Evolutionary conservation across 345 rosid genomes (phyloP).

Genomic region (Microthlaspi erraticum): DNA sequence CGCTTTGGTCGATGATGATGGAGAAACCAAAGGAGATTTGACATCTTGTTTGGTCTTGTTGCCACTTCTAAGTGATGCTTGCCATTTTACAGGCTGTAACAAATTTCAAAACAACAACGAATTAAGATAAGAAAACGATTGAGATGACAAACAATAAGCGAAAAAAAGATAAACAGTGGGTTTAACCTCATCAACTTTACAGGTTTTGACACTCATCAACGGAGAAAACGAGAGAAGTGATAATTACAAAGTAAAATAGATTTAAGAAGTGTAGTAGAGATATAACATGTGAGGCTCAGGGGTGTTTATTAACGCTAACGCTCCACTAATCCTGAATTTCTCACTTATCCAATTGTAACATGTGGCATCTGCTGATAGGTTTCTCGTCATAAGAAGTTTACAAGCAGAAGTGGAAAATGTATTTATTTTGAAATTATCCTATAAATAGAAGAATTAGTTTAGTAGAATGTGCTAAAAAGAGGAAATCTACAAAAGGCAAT

Average conservation of each 20-base stretch:
- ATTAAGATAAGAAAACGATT: not conserved
- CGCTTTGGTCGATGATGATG: conserved; percentile 33
- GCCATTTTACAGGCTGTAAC: conserved; percentile 46
- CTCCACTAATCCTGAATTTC: conserved; percentile 10
- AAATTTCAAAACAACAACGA: conserved; percentile 10
- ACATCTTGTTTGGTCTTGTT: conserved; percentile 43
- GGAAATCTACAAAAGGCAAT: conserved; percentile 2
- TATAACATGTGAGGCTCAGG: conserved; percentile 39
- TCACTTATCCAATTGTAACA: conserved; percentile 8
- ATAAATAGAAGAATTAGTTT: conserved; percentile 12
- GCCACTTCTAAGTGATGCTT: conserved; percentile 33
- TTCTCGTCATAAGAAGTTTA: not conserved
- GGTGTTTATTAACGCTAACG: conserved; percentile 22
- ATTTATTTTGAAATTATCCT: not conserved
- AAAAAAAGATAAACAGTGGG: not conserved
- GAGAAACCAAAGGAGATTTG: conserved; percentile 29
- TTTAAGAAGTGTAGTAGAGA: conserved; percentile 20
- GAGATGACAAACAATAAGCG: conserved; percentile 2
- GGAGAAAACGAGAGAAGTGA: conserved; percentile 34
- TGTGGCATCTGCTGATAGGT: conserved; percentile 18
- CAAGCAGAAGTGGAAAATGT: not conserved
- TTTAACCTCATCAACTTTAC: conserved; percentile 40
- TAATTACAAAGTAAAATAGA: conserved; percentile 17
- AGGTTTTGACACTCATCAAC: conserved; percentile 31
- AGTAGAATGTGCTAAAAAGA: not conserved